A percentile compares a stretch with the other conserved stretches of the same genome.
Evolutionary conservation across 495 filamentous ascomycete genomes (phyloP).

Genomic region (Aspergillus diversus): DNA sequence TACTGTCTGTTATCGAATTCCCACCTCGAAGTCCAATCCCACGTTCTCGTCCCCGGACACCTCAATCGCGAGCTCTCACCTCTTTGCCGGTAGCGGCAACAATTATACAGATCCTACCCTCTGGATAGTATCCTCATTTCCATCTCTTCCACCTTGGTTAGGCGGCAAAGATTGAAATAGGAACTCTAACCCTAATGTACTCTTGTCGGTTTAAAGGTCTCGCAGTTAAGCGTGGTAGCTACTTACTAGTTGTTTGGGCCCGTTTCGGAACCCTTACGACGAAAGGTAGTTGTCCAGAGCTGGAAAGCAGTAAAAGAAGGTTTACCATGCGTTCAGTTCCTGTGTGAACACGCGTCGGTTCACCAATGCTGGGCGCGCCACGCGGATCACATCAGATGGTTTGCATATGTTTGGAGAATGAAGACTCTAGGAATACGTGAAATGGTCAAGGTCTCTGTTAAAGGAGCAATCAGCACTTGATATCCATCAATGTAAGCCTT

Average conservation of each 20-base stretch:
- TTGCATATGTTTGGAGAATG: slow-evolving; percentile 33
- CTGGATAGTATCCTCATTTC: slow-evolving; percentile 34
- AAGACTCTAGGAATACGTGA: slow-evolving; percentile 34
- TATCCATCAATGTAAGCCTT: slow-evolving; percentile 23
- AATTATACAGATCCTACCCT: slow-evolving; percentile 37
- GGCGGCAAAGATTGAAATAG: slow-evolving; percentile 28
- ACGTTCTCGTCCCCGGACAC: slow-evolving; percentile 23
- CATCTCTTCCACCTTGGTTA: slow-evolving; percentile 21
- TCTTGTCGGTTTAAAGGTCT: slow-evolving; percentile 42
- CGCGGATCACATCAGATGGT: slow-evolving; percentile 47
- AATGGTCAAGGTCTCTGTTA: slow-evolving; percentile 38
- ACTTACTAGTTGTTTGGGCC: slow-evolving; percentile 37
- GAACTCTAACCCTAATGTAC: slow-evolving; percentile 48
- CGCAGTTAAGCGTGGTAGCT: slow-evolving; percentile 45
- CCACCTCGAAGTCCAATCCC: slow-evolving; percentile 26
- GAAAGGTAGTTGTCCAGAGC: slow-evolving; percentile 50
- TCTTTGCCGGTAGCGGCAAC: slow-evolving; percentile 38
- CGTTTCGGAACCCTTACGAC: slow-evolving; percentile 31
- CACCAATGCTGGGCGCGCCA: slow-evolving; percentile 47
- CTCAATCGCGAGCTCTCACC: slow-evolving; percentile 27
- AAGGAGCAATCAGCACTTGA: slow-evolving; percentile 18
- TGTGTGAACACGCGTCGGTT: slow-evolving; percentile 49
- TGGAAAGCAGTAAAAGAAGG: slow-evolving; percentile 43
- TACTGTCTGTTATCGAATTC: slow-evolving; percentile 17
- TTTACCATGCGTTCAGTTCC: slow-evolving; percentile 46